These are phyloP conservation scores for Populus alba DNA, from an alignment of 345 rosid genomes.

Conservation along the genomic window DNA sequence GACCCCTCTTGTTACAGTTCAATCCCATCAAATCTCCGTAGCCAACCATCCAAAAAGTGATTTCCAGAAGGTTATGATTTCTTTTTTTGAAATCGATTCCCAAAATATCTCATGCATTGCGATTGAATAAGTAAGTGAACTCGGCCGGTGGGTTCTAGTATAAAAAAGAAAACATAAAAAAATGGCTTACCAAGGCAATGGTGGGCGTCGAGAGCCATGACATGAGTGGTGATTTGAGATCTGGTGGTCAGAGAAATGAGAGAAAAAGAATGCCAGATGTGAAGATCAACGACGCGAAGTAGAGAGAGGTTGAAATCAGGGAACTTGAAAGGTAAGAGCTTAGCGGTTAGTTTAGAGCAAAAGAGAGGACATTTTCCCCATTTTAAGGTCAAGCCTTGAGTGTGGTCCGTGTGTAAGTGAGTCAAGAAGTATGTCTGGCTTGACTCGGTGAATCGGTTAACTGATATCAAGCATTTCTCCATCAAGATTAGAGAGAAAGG, in stretches of 20 bases:
- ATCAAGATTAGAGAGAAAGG: too few species aligned
- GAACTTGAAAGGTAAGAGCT: conserved; percentile 65
- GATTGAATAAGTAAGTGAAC: too few species aligned
- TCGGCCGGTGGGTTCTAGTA: too few species aligned
- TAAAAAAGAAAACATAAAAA: too few species aligned
- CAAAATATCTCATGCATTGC: too few species aligned
- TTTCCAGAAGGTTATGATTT: too few species aligned
- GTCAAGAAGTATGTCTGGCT: conserved; percentile 76
- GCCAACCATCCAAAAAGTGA: too few species aligned
- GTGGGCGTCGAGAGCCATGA: conserved; percentile 65
- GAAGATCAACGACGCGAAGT: conserved; percentile 54
- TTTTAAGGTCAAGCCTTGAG: conserved; percentile 50
- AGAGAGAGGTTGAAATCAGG: conserved; percentile 60
- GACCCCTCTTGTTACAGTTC: conserved; percentile 45
- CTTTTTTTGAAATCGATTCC: too few species aligned
- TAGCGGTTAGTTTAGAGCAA: conserved; percentile 74
- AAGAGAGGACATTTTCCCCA: conserved; percentile 67
- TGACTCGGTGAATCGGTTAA: conserved; percentile 62
- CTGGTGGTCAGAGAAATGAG: conserved; percentile 49
- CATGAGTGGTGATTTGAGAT: conserved; percentile 32
- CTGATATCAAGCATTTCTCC: conserved; percentile 42
- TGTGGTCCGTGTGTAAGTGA: conserved; percentile 74
- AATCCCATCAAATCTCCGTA: background rate
- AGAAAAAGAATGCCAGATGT: conserved; percentile 54
- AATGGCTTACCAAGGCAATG: conserved; percentile 64